Base-by-base conservation (phyloP, 2,329 filamentous ascomycete species). In the Chalara sp. region DNA sequence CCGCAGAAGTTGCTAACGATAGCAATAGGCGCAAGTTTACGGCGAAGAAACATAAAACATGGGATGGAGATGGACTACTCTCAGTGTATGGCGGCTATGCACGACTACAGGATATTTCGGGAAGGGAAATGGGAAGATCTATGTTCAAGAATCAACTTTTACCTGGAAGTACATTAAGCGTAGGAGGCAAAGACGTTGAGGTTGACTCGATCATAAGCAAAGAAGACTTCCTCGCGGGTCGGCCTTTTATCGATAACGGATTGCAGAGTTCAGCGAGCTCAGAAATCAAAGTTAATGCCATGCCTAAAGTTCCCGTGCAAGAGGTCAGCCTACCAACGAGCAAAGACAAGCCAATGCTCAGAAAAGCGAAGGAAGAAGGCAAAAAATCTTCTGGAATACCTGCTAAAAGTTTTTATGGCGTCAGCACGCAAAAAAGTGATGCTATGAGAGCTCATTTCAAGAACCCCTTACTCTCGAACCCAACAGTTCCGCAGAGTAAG, bases 41-140 rank as follows among this genome's bases (percentile, higher is more conserved):
- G 0, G 77, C 71, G 5, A 88, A 87, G 65, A 89, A 88, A 68
- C 80, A 88, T 66, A 88, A 88, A 64, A 88, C 83, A 5, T 89
- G 85, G 84, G 84, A 88, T 60, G 84, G 84, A 2, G 85, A 89
- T 66, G 85, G 83, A 1, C 73, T 87, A 2, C 70, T 88, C 6
- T 71, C 73, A 4, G 71, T 84, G 4, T 67, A 70, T 2, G 75
- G 73, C 35, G 81, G 81, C 4, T 77, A 76, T 61, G 82, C 78
- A 4, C 73, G 72, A 48, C 70, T 88, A 12, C 78, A 81, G 53
- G 81, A 87, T 62, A 73, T 78, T 8, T 76, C 76, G 1, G 84
- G 84, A 3, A 78, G 75, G 63, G 78, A 83, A 21, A 75, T 87
- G 66, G 84, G 83, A 1, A 76, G 74, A 48, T 72, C 71, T 10